A percentile compares a stretch with the other conserved stretches of the same genome.
These are phyloP conservation scores for Gaillardinia entomophila DNA, from an alignment of 805 yeast genomes.

Conservation along the genomic window DNA sequence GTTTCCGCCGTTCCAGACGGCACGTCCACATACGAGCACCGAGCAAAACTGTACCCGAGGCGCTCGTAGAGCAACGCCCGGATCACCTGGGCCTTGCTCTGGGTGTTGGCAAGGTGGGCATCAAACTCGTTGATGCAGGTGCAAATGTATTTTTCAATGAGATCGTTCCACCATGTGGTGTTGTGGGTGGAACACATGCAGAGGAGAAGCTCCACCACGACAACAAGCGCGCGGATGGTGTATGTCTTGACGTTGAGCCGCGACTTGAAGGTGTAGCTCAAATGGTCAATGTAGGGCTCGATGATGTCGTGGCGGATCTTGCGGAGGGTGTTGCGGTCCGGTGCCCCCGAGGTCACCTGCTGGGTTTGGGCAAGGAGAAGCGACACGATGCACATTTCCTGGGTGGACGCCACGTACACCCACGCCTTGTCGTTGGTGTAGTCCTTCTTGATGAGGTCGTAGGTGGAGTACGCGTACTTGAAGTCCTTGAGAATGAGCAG, in stretches of 20 bases:
- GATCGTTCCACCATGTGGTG: conserved; percentile 40
- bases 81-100: conserved; percentile 42
- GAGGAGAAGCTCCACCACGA: conserved; percentile 66
- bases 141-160: conserved; percentile 40
- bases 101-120: conserved; percentile 30
- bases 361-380: conserved; percentile 55
- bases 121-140: conserved; percentile 41
- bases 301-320: conserved; percentile 50
- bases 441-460: conserved; percentile 77
- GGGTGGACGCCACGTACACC: conserved; percentile 74
- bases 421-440: conserved; percentile 73
- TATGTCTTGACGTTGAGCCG: conserved; percentile 65
- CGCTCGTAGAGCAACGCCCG: conserved; percentile 39
- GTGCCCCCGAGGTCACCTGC: conserved; percentile 16
- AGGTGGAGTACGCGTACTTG: conserved; percentile 74
- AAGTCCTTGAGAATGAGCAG: conserved; percentile 87
- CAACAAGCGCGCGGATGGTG: conserved; percentile 60
- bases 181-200: conserved; percentile 38
- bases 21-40: conserved; percentile 30
- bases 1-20: conserved; percentile 12
- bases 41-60: conserved; percentile 44
- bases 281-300: conserved; percentile 62
- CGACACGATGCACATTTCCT: conserved; percentile 80
- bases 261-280: conserved; percentile 69
- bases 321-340: conserved; percentile 35